Conservation (phyloP, 805 yeast species). For the Wickerhamia fluorescens region DNA sequence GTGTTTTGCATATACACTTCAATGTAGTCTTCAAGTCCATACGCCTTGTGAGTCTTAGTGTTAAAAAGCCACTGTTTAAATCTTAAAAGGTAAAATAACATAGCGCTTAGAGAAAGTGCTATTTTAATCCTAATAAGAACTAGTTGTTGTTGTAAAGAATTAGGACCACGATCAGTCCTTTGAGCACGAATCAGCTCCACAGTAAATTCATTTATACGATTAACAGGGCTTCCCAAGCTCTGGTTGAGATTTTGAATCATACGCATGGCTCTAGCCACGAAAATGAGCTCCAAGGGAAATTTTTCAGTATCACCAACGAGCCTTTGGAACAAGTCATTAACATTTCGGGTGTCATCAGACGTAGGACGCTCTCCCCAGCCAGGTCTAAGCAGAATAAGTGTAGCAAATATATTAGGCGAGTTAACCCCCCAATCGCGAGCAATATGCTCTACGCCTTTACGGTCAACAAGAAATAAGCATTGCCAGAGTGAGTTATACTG, state of each 20-base stretch:
- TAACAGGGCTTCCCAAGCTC: slow-evolving; percentile 64
- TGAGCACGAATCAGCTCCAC: slow-evolving; percentile 40
- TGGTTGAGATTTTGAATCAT: slow-evolving; percentile 68
- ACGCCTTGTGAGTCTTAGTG: slow-evolving; percentile 23
- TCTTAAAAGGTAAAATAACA: slow-evolving; percentile 27
- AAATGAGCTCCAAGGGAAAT: slow-evolving; percentile 61
- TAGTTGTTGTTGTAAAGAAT: background rate
- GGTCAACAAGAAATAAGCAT: slow-evolving; percentile 47
- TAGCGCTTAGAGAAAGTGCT: slow-evolving; percentile 19
- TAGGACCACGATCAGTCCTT: background rate
- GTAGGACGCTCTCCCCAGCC: slow-evolving; percentile 7
- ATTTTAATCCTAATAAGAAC: slow-evolving; percentile 11
- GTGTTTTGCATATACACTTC: slow-evolving; percentile 38
- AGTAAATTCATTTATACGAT: slow-evolving; percentile 58
- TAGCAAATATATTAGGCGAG: slow-evolving; percentile 54
- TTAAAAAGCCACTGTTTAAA: slow-evolving; percentile 27
- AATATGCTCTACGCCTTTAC: slow-evolving; percentile 39
- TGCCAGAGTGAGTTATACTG: slow-evolving; percentile 63
- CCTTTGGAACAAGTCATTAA: slow-evolving; percentile 42
- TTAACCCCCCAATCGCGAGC: slow-evolving; percentile 64
- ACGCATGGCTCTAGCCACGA: slow-evolving; percentile 64
- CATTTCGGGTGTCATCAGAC: slow-evolving; percentile 17
- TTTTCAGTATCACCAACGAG: slow-evolving; percentile 56
- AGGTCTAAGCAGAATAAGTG: slow-evolving; percentile 47
- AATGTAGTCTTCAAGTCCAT: slow-evolving; percentile 39